phyloP scores from a whole-genome alignment of 208 protist species.

The Entamoeba invadens region DNA sequence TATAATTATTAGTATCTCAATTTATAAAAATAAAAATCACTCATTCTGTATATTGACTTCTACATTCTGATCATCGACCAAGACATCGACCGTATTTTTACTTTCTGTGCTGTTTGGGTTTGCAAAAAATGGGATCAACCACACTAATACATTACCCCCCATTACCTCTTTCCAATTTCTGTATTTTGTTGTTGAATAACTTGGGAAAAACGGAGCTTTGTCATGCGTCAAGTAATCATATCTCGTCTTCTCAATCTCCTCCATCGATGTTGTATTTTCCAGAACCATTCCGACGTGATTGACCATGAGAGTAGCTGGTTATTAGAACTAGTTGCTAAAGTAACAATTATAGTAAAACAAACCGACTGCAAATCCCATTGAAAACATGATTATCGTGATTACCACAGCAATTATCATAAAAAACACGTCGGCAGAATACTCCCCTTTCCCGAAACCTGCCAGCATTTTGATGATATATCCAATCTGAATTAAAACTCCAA shows the following conservation, averaged over 20 bases:
- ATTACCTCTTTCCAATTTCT: neutral
- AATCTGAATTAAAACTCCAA: neutral
- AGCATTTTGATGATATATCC: neutral
- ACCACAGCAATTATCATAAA: neutral
- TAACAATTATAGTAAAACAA: neutral
- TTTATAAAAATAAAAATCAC: no score
- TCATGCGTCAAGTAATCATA: neutral
- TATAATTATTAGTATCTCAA: no score
- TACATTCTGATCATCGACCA: no score
- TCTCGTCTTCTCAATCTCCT: neutral
- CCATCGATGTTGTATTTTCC: neutral
- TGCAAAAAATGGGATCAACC: neutral
- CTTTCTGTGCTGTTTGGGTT: no score
- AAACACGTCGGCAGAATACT: neutral
- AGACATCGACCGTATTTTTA: no score
- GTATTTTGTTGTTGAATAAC: neutral
- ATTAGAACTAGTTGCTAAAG: no score
- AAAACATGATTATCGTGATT: neutral
- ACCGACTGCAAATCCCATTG: neutral
- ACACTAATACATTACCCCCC: neutral
- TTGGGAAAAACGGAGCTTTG: neutral
- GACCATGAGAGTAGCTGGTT: no score
- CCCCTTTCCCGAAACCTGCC: neutral
- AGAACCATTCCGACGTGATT: neutral
- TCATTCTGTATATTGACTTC: no score